These are phyloP conservation scores for Penicillium verhagenii DNA, from an alignment of 495 filamentous ascomycete species.

Conservation along the genomic window DNA sequence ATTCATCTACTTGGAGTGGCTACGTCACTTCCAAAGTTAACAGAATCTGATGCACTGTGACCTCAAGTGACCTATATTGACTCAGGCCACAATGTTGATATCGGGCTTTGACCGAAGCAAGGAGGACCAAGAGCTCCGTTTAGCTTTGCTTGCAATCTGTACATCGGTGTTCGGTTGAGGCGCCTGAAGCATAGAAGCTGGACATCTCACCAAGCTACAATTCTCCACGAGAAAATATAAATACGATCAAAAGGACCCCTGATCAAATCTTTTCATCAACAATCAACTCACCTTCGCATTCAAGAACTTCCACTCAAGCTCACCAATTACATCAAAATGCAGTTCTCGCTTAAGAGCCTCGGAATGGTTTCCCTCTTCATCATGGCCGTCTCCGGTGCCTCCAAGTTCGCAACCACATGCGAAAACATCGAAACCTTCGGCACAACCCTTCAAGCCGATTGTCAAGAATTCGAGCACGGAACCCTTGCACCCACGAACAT, in stretches of 20 bases:
- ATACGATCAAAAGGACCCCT: background rate
- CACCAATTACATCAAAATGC: slow-evolving; percentile 13
- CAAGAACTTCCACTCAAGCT: background rate
- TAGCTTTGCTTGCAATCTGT: background rate
- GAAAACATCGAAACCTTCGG: slow-evolving; percentile 15
- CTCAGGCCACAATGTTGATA: background rate
- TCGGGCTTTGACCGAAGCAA: background rate
- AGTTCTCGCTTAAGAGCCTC: slow-evolving; percentile 19
- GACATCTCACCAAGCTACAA: background rate
- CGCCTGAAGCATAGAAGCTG: background rate
- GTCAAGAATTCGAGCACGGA: slow-evolving; percentile 16
- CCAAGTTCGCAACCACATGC: slow-evolving; percentile 23
- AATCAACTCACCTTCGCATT: background rate
- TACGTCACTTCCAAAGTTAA: background rate
- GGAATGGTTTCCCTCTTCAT: slow-evolving; percentile 16
- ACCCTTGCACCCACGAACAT: slow-evolving; percentile 3
- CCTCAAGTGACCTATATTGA: slow-evolving; percentile 1
- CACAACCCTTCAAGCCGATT: slow-evolving; percentile 13
- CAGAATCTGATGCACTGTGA: slow-evolving; percentile 4
- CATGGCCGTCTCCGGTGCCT: slow-evolving; percentile 14
- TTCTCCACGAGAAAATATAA: background rate
- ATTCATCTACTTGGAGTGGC: too few species aligned
- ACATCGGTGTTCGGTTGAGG: background rate
- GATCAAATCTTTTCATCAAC: background rate
- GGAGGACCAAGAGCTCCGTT: background rate